These are phyloP conservation scores for Pythium dissimile DNA, from an alignment of 352 stramenopile genomes.

Conservation along the genomic window DNA sequence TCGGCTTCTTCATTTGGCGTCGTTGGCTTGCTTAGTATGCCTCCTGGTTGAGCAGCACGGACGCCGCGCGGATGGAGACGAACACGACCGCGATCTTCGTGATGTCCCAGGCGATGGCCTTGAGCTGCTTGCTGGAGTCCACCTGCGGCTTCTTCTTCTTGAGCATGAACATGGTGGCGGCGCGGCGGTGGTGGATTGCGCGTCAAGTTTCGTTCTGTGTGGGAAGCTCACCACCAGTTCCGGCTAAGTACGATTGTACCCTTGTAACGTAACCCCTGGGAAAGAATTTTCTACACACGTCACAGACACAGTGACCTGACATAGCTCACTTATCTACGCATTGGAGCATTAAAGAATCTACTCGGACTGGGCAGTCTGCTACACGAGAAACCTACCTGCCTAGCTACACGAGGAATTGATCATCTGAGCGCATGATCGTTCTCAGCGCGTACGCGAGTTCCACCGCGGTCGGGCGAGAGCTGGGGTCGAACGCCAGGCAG, in stretches of 20 bases:
- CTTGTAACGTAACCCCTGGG: conserved; percentile 1
- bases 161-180: conserved; percentile 72
- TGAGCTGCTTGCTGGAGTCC: conserved; percentile 73
- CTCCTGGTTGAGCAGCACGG: conserved; percentile 67
- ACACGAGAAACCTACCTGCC: no score
- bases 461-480: conserved; percentile 29
- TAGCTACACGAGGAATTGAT: conserved; percentile 18
- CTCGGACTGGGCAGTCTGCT: no score
- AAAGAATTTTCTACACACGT: conserved; percentile 13
- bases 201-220: neutral
- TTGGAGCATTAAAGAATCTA: no score
- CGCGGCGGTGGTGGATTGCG: neutral
- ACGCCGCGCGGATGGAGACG: conserved; percentile 66
- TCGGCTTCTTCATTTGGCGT: no score
- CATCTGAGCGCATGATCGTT: conserved; percentile 24
- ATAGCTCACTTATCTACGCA: no score
- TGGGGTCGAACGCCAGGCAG: conserved; percentile 29
- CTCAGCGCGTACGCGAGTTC: conserved; percentile 33
- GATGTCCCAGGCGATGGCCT: conserved; percentile 68
- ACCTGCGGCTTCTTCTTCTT: conserved; percentile 88
- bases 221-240: conserved; percentile 11
- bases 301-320: conserved; percentile 3
- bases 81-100: conserved; percentile 76
- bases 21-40: conserved; percentile 12
- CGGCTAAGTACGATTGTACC: conserved; percentile 26